phyloP scores from a whole-genome alignment of 1,284 basidiomycete genomes.

The Boletus holoroseus region DNA sequence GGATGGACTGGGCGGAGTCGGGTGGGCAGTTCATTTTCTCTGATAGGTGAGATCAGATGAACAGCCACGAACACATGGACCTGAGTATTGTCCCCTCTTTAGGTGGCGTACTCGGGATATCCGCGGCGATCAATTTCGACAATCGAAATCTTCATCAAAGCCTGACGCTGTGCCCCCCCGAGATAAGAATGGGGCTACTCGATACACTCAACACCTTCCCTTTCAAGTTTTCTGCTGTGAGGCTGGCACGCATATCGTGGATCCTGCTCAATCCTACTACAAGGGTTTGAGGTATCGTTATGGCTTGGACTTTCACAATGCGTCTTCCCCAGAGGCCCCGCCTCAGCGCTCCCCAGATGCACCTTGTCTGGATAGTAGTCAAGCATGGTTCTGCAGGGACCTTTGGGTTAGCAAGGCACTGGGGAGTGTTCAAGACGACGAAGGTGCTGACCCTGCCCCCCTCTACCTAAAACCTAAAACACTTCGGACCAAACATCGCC shows the following conservation, averaged over 20 bases:
- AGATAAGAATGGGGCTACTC: conserved; percentile 70
- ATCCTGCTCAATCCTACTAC: conserved; percentile 92
- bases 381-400: conserved; percentile 95
- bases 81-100: neutral
- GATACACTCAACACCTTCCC: conserved; percentile 85
- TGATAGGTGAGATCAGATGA: conserved; percentile 58
- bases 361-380: conserved; percentile 85
- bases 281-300: conserved; percentile 78
- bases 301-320: conserved; percentile 73
- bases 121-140: conserved; percentile 91
- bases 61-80: neutral
- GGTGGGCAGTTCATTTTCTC: conserved; percentile 96
- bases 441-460: conserved; percentile 35
- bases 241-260: conserved; percentile 90
- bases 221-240: conserved; percentile 98
- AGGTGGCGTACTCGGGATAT: conserved; percentile 96
- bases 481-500: conserved; percentile 30
- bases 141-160: conserved; percentile 87
- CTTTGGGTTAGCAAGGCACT: conserved; percentile 82
- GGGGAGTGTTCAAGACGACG: conserved; percentile 59
- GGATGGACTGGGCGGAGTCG: conserved; percentile 98
- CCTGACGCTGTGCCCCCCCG: conserved; percentile 87
- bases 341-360: conserved; percentile 68
- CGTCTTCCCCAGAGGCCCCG: conserved; percentile 54
- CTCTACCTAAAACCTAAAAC: conserved; percentile 34